phyloP scores from a whole-genome alignment of 2,329 filamentous ascomycete species.

The Aspergillus versicolor region DNA sequence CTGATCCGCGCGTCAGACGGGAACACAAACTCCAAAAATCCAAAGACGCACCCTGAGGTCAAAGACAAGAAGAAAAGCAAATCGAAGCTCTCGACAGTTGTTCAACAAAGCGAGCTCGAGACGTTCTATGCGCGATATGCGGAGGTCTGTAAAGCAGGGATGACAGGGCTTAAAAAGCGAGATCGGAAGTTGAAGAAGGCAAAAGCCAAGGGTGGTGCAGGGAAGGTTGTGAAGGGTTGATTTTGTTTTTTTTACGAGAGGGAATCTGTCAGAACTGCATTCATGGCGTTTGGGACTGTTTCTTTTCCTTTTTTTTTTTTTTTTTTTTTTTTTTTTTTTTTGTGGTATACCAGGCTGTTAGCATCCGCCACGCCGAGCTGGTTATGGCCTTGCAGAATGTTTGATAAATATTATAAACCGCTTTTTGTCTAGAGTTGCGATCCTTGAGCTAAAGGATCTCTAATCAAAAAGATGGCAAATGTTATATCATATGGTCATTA shows the following conservation, averaged over 20 bases:
- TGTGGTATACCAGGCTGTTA: not conserved
- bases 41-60: slow-evolving; percentile 31
- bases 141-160: slow-evolving; percentile 85
- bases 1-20: slow-evolving; percentile 84
- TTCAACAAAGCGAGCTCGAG: slow-evolving; percentile 73
- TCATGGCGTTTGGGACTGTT: not conserved
- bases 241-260: not conserved
- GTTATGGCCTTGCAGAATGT: not conserved
- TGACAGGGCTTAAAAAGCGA: slow-evolving; percentile 86
- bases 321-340: not conserved
- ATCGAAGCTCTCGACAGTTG: slow-evolving; percentile 79
- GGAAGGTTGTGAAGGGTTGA: slow-evolving; percentile 33
- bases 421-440: no score
- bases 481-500: slow-evolving; percentile 10
- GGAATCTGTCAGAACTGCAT: not conserved
- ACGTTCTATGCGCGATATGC: slow-evolving; percentile 82
- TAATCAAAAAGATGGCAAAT: not conserved
- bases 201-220: slow-evolving; percentile 51
- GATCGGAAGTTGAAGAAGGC: slow-evolving; percentile 80
- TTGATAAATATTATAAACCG: not conserved
- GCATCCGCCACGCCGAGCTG: not conserved
- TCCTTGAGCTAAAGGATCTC: no score
- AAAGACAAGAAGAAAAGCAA: slow-evolving; percentile 43
- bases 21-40: slow-evolving; percentile 53
- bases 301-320: not conserved